These are phyloP conservation scores for Nakazawaea holstii DNA, from an alignment of 805 yeast species.

Conservation along the genomic window DNA sequence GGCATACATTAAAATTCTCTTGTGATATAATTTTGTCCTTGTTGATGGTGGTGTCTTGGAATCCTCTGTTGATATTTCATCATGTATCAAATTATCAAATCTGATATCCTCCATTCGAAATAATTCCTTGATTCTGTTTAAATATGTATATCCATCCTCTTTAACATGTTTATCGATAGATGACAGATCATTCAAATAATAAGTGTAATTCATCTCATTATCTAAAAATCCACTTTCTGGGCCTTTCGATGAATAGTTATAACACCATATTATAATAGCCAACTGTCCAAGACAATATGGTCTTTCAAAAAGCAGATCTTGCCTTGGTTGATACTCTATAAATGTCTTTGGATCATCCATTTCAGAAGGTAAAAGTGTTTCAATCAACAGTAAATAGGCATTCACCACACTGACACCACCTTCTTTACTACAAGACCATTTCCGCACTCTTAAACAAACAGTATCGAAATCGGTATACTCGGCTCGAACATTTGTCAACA, in stretches of 20 bases:
- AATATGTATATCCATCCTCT: constrained; percentile 44
- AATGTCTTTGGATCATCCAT: constrained; percentile 11
- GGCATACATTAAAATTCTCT: constrained; percentile 10
- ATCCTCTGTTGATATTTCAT: background rate
- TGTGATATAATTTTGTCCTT: constrained; percentile 5
- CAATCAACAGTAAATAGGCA: constrained; percentile 50
- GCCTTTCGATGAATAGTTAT: constrained; percentile 17
- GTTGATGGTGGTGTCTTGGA: background rate
- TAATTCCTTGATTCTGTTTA: constrained; percentile 35
- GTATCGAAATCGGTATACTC: constrained; percentile 44
- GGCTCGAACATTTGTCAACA: constrained; percentile 61
- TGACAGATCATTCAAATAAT: constrained; percentile 1
- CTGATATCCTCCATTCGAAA: background rate
- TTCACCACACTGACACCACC: constrained; percentile 49
- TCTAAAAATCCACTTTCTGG: constrained; percentile 17
- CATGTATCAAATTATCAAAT: constrained; percentile 1
- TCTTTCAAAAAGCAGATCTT: constrained; percentile 5
- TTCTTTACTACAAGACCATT: constrained; percentile 38
- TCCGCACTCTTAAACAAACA: constrained; percentile 39
- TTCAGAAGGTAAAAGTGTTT: constrained; percentile 39
- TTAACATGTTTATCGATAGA: constrained; percentile 20
- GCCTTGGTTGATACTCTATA: constrained; percentile 1
- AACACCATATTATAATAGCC: constrained; percentile 8
- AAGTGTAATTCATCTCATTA: constrained; percentile 16
- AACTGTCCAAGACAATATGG: constrained; percentile 9